Conservation (phyloP, 106 monocot genomes). For the Narthecium ossifragum region DNA sequence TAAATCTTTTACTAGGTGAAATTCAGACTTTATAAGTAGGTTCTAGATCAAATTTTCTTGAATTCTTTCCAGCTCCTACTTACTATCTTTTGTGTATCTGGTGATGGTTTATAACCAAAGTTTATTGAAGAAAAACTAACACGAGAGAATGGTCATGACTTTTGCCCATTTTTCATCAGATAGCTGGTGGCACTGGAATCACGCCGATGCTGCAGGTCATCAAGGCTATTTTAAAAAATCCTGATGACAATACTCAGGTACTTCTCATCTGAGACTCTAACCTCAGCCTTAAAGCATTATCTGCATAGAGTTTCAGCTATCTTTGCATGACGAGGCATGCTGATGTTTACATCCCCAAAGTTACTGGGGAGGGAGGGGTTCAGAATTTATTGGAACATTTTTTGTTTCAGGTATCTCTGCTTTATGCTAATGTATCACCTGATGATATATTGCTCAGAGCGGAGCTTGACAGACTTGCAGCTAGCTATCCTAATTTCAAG, state of each 20-base stretch:
- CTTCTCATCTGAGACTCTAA: not conserved
- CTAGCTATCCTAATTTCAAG: conserved; percentile 94
- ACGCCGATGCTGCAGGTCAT: conserved; percentile 97
- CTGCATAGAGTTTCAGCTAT: not conserved
- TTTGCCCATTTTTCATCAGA: conserved; percentile 23
- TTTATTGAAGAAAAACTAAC: too few species aligned
- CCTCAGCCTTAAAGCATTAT: not conserved
- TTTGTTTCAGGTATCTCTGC: conserved; percentile 84
- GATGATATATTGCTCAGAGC: conserved; percentile 86
- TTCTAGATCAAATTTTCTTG: too few species aligned
- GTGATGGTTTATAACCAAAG: too few species aligned
- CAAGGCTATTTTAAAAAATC: conserved; percentile 81
- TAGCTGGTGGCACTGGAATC: conserved; percentile 90
- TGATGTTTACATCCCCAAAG: too few species aligned
- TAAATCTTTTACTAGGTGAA: too few species aligned
- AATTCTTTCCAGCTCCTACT: too few species aligned
- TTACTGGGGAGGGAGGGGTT: too few species aligned
- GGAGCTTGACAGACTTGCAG: conserved; percentile 75
- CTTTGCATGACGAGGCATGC: too few species aligned
- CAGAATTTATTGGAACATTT: too few species aligned
- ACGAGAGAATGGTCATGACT: conserved; percentile 86
- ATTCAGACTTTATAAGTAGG: too few species aligned
- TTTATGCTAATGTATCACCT: conserved; percentile 82
- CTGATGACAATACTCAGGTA: conserved; percentile 92
- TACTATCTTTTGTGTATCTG: too few species aligned